A percentile compares a stretch with the other conserved stretches of the same genome.
Conservation (phyloP, 1,139 yeast species). For the Yamadazyma jaroonii region DNA sequence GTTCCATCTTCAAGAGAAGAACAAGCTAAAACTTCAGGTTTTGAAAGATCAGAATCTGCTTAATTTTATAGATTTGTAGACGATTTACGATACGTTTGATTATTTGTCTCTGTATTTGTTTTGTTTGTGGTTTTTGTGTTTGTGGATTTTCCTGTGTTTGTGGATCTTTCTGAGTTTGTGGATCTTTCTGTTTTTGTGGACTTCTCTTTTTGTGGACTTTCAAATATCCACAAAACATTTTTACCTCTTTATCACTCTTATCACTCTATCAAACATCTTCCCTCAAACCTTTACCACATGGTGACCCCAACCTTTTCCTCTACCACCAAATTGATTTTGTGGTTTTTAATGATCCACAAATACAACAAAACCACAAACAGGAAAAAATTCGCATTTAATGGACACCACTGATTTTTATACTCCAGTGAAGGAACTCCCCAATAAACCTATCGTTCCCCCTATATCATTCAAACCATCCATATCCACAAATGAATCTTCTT, state of each 20-base stretch:
- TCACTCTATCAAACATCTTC: too few species aligned
- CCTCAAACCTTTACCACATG: too few species aligned
- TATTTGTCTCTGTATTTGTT: not conserved
- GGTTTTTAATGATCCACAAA: too few species aligned
- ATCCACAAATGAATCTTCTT: not conserved
- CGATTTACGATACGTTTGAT: conserved; percentile 3
- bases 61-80: conserved; percentile 1
- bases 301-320: too few species aligned
- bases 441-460: conserved; percentile 7
- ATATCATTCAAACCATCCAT: too few species aligned
- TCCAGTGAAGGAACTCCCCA: conserved; percentile 14
- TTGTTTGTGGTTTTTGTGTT: not conserved
- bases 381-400: conserved; percentile 1
- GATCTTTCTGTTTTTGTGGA: too few species aligned
- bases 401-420: conserved; percentile 12
- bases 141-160: too few species aligned
- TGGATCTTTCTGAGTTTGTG: too few species aligned
- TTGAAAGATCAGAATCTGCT: conserved; percentile 8
- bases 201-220: too few species aligned
- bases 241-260: too few species aligned
- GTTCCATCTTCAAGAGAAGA: conserved; percentile 38
- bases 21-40: conserved; percentile 13
- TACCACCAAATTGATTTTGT: too few species aligned
- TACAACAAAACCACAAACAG: not conserved
- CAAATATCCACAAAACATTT: too few species aligned